Base-by-base conservation (phyloP, 371 early-diverging fungal genomes). In the Choanephora cucurbitarum region DNA sequence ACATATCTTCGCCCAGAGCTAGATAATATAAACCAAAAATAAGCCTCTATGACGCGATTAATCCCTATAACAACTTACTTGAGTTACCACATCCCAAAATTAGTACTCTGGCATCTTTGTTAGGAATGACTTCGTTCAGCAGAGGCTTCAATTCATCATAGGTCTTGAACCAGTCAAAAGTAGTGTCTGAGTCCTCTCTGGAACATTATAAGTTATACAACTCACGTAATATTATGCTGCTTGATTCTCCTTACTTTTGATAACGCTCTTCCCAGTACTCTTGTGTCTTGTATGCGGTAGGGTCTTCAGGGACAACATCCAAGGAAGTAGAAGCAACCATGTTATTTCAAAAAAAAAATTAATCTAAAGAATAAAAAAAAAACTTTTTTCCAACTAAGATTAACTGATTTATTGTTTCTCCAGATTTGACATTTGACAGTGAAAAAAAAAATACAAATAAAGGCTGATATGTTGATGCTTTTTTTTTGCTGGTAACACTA, bases 121-220 rank as follows among this genome's bases (percentile, higher is more conserved):
- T 63, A n/a, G 72, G 72, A 44, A 92, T 78, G 14, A 73, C 67
- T 58, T 77, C 59, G 49, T 71, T 71, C 22, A 92, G 55, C 22
- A 87, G 61, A 18, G 83, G 84, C 63, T 85, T 77, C 43, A 92
- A 64, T 18, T 90, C 92, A 23, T 72, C 76, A 66, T 88, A 92
- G 17, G 87, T 87, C 70, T 92, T 92, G 77, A 91, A 92, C 92
- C 92, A 92, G 81, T 92, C 92, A 69, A 90, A 92, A 5, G 83
- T 80, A 19, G 73, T 74, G n/a, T 74, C 75, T 4, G 76, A 46
- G 44, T 72, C 61, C 48, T 85, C 82, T 52, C 83, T 82, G 61
- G 56, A 39, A 15, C 18, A 52, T 17, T 14, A 28, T 28, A 31
- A 28, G 33, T 44, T 24, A 28, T 19, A 31, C 44, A 46, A 31